Evolutionary conservation across 306 rosid genomes (phyloP), one percentile per base, ranked within the genome.

Genomic region (Rubus idaeus): DNA sequence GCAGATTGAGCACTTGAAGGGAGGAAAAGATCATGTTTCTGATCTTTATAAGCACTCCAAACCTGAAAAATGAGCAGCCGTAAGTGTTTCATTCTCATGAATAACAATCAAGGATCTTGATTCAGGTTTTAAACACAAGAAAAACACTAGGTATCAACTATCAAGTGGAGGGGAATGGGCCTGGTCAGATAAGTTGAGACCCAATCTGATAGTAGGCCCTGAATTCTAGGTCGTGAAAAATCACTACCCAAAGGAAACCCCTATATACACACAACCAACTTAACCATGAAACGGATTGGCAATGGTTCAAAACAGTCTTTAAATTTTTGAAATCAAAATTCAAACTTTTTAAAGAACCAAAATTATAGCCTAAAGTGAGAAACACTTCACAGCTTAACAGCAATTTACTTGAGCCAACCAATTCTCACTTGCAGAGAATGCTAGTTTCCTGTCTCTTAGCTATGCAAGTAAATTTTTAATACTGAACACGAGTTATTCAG

Each of bases 1-100:
- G 99, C 99, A 20, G 97, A 95, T 83, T 92, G 99, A 77, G 99
- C 99, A 76, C 92, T 95, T 68, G 99, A 95, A 68, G 99, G 99
- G 69, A 95, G 95, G 92, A 95, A 95, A 73, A 95, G 97, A 71
- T 95, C 99, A 65, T 95, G 99, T 79, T 88, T 95, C 87, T 95
- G 99, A 83, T 92, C 99, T 85, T 95, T 95, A 88, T 95, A 95
- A 53, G 99, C 99, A 81, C 97, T 84, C 99, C 99, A 95, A 82
- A 95, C 94, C 99, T 95, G 84, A 79, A 80, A 76, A n/a, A 69
- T 44, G 66, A 62, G 50, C 18, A 53, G 9, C 26, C 13, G 10
- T 56, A 13, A 42, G 10, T 41, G 30, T 42, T 42, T n/a, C 37
- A 8, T 58, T 73, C 53, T 56, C 42, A 40, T n/a, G 2, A 52